These are phyloP conservation scores for Wickerhamomyces pijperi DNA, from an alignment of 805 yeast genomes.

Conservation along the genomic window DNA sequence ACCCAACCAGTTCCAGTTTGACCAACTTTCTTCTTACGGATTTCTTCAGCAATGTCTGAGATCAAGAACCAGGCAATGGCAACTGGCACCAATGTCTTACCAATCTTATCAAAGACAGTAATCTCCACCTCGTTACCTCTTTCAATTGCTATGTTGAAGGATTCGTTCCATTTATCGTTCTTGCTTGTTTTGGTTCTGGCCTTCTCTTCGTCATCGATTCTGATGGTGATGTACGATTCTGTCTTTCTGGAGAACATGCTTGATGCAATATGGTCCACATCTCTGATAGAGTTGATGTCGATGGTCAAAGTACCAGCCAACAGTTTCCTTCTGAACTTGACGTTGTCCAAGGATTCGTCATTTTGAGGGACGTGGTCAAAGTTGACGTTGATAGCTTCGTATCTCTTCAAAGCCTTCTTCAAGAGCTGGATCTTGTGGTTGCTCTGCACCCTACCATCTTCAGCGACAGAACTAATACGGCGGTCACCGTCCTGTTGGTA, in stretches of 20 bases:
- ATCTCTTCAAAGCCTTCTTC: conserved; percentile 74
- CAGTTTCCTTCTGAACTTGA: conserved; percentile 72
- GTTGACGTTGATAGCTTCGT: conserved; percentile 78
- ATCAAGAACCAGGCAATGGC: conserved; percentile 87
- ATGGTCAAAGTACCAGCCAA: conserved; percentile 71
- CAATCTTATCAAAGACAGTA: conserved; percentile 71
- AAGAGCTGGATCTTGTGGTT: conserved; percentile 77
- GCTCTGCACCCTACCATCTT: conserved; percentile 75
- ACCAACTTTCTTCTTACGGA: conserved; percentile 80
- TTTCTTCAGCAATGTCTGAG: conserved; percentile 88
- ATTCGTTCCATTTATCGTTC: conserved; percentile 75
- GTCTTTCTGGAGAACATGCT: conserved; percentile 71
- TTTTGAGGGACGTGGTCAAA: conserved; percentile 46
- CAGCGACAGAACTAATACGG: conserved; percentile 76
- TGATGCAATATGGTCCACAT: conserved; percentile 86
- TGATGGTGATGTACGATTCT: conserved; percentile 66
- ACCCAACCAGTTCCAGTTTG: conserved; percentile 85
- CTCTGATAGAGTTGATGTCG: conserved; percentile 67
- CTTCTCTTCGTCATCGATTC: conserved; percentile 79
- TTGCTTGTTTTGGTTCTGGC: conserved; percentile 69
- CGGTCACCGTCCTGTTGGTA: conserved; percentile 90
- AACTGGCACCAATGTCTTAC: conserved; percentile 65
- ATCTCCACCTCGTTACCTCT: conserved; percentile 89
- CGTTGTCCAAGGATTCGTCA: conserved; percentile 54
- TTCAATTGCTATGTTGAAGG: conserved; percentile 69